A percentile compares a stretch with the other conserved stretches of the same genome.
phyloP scores from a whole-genome alignment of 2,329 filamentous ascomycete species.

The Chaetomium sp. region DNA sequence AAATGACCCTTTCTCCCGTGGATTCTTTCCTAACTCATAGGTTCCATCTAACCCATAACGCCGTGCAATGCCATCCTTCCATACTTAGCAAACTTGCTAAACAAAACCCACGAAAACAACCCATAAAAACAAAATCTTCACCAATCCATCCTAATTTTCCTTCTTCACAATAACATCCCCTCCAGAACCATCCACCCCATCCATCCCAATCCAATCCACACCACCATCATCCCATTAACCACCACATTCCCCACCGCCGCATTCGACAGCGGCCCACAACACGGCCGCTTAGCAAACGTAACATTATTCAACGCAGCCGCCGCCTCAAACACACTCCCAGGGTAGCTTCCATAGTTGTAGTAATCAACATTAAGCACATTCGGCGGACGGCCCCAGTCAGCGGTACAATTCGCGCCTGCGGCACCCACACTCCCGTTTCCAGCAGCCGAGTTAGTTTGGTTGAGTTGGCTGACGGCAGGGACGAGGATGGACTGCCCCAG shows the following conservation, averaged over 20 bases:
- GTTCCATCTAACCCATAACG: slow-evolving; percentile 9
- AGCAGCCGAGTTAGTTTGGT: slow-evolving; percentile 61
- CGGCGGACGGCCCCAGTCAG: slow-evolving; percentile 60
- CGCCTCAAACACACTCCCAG: slow-evolving; percentile 70
- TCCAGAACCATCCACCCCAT: slow-evolving; percentile 16
- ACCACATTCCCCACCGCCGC: slow-evolving; percentile 49
- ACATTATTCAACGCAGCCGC: slow-evolving; percentile 67
- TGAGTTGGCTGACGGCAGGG: slow-evolving; percentile 63
- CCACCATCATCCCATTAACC: background rate
- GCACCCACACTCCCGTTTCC: slow-evolving; percentile 61
- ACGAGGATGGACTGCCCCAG: slow-evolving; percentile 59
- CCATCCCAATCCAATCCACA: slow-evolving; percentile 14
- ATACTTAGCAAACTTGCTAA: background rate
- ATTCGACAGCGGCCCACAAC: slow-evolving; percentile 43
- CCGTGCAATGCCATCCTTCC: slow-evolving; percentile 16
- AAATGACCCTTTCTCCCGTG: background rate
- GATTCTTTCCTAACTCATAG: too few species aligned
- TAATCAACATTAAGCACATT: slow-evolving; percentile 81
- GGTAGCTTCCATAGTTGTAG: slow-evolving; percentile 63
- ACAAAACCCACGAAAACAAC: background rate
- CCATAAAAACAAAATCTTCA: background rate
- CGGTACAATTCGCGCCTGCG: slow-evolving; percentile 55
- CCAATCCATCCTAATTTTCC: too few species aligned
- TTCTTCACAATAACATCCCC: background rate
- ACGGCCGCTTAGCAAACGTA: slow-evolving; percentile 50